Percentiles rank a stretch among this genome's conserved stretches.
These are phyloP conservation scores for Calonectria naviculata DNA, from an alignment of 2,329 filamentous ascomycete species.

Conservation along the genomic window DNA sequence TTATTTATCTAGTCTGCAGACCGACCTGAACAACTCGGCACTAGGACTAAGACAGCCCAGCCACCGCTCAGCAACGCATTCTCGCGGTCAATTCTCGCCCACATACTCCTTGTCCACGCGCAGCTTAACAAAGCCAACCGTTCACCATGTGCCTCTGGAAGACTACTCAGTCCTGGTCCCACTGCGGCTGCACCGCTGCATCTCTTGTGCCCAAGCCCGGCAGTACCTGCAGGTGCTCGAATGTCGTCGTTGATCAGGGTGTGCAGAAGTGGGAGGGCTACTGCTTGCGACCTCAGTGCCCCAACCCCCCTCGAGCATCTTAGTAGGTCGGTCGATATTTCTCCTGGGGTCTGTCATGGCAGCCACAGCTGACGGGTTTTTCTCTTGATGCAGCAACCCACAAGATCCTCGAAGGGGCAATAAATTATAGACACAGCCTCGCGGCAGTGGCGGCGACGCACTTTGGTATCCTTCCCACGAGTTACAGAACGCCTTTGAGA, in stretches of 20 bases:
- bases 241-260: slow-evolving; percentile 40
- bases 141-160: slow-evolving; percentile 49
- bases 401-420: slow-evolving; percentile 33
- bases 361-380: slow-evolving; percentile 22
- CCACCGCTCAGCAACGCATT: slow-evolving; percentile 1
- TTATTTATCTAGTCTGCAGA: slow-evolving; percentile 27
- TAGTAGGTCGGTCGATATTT: slow-evolving; percentile 37
- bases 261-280: slow-evolving; percentile 46
- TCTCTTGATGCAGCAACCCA: slow-evolving; percentile 27
- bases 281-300: slow-evolving; percentile 45
- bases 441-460: slow-evolving; percentile 20
- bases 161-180: slow-evolving; percentile 44
- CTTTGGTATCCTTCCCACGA: slow-evolving; percentile 8
- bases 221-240: slow-evolving; percentile 40
- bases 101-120: neutral
- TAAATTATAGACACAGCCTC: slow-evolving; percentile 38
- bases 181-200: slow-evolving; percentile 45
- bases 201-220: slow-evolving; percentile 41
- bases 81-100: neutral
- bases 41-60: neutral
- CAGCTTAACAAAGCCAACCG: neutral
- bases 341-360: neutral
- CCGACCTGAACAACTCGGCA: slow-evolving; percentile 2
- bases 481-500: slow-evolving; percentile 5
- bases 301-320: slow-evolving; percentile 40